A percentile compares a stretch with the other conserved stretches of the same genome.
Conservation (phyloP, 768 basidiomycete genomes). For the Xanthoconium purpureum region DNA sequence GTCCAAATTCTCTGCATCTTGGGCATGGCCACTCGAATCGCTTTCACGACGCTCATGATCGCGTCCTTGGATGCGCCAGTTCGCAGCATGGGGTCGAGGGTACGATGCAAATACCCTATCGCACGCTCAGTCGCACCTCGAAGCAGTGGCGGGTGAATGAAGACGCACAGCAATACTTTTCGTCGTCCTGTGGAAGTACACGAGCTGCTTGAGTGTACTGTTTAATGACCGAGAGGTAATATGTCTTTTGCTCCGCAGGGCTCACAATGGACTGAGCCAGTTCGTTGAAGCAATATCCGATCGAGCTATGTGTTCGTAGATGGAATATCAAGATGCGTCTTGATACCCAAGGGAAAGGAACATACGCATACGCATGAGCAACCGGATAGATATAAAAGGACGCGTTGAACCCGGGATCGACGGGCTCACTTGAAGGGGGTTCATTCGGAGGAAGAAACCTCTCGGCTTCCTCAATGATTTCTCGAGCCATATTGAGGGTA, state of each 20-base stretch:
- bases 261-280: background rate
- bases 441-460: background rate
- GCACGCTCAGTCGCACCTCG: background rate
- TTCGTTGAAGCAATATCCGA: background rate
- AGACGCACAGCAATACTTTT: background rate
- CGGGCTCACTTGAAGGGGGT: background rate
- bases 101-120: background rate
- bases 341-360: background rate
- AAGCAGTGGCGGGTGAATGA: background rate
- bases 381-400: slow-evolving; percentile 2
- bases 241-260: background rate
- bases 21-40: background rate
- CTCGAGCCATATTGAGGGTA: background rate
- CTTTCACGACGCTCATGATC: background rate
- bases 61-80: background rate
- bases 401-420: background rate
- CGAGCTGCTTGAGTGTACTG: background rate
- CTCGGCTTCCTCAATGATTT: background rate
- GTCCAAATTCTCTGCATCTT: slow-evolving; percentile 2
- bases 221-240: background rate
- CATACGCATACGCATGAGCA: background rate
- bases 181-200: slow-evolving; percentile 1
- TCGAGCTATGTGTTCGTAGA: background rate
- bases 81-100: background rate
- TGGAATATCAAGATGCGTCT: background rate